Evolutionary conservation across 2,329 filamentous ascomycete species (phyloP).

Genomic region (Xylaria sp.): DNA sequence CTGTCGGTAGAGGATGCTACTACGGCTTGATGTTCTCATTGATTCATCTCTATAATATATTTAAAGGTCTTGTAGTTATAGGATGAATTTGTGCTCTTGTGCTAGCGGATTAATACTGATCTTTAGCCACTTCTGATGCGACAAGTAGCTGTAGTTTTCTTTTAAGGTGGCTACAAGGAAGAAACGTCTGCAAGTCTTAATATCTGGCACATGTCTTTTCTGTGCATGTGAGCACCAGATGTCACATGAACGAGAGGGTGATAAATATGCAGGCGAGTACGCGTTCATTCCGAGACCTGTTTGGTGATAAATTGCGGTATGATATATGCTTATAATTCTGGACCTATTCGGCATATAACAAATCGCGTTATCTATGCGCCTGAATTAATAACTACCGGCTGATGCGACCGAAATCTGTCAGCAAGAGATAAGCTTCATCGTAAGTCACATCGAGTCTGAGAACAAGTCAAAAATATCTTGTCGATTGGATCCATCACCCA

Average conservation of each 20-base stretch:
- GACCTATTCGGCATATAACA: slow-evolving; percentile 1
- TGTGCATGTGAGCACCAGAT: not conserved
- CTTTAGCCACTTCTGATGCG: not conserved
- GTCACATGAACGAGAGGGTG: not conserved
- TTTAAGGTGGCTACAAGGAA: not conserved
- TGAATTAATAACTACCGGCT: slow-evolving; percentile 7
- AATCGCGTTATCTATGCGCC: not conserved
- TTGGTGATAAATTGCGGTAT: not conserved
- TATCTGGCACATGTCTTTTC: slow-evolving; percentile 1
- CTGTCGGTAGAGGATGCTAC: not conserved
- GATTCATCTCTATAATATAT: not conserved
- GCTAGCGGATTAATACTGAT: not conserved
- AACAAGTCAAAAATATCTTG: not conserved
- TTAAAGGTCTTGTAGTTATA: not conserved
- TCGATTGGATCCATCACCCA: not conserved
- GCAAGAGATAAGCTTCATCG: not conserved
- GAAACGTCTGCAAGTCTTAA: not conserved
- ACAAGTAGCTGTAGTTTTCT: not conserved
- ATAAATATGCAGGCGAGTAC: slow-evolving; percentile 1
- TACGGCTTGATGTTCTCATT: not conserved
- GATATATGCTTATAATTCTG: not conserved
- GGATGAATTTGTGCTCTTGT: not conserved
- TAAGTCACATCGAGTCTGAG: not conserved
- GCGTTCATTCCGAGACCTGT: not conserved
- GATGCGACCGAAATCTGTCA: not conserved